A percentile compares a stretch with the other conserved stretches of the same genome.
phyloP scores from a whole-genome alignment of 1,139 yeast genomes.

The Komagataea norvegica region DNA sequence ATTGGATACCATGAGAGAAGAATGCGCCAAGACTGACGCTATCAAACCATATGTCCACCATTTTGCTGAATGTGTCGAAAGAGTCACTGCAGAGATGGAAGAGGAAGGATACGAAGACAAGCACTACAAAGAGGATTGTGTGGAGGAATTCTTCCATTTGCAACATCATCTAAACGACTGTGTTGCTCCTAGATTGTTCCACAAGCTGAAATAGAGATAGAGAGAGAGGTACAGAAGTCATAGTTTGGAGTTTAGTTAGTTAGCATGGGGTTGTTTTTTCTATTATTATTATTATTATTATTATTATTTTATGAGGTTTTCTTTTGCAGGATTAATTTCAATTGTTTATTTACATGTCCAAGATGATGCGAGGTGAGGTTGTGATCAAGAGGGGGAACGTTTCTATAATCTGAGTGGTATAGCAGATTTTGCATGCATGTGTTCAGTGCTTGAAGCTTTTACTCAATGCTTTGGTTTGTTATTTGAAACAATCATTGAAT shows the following conservation, averaged over 20 bases:
- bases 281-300: not conserved
- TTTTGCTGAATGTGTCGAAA: conserved; percentile 83
- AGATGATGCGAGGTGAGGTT: too few relatives aligned
- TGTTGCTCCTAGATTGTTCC: conserved; percentile 79
- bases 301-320: not conserved
- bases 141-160: conserved; percentile 89
- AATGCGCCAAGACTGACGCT: conserved; percentile 55
- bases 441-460: too few relatives aligned
- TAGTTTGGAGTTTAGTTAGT: conserved; percentile 1
- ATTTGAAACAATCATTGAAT: too few relatives aligned
- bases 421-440: too few relatives aligned
- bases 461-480: too few relatives aligned
- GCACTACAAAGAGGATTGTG: conserved; percentile 82
- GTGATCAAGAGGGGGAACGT: too few relatives aligned
- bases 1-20: conserved; percentile 52
- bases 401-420: too few relatives aligned
- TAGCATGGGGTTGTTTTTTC: conserved; percentile 3
- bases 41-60: conserved; percentile 75
- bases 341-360: too few relatives aligned
- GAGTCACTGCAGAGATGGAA: conserved; percentile 78
- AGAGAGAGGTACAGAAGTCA: too few relatives aligned
- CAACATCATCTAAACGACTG: conserved; percentile 85
- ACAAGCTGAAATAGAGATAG: conserved; percentile 57
- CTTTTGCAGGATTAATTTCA: not conserved
- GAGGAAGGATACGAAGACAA: conserved; percentile 69